Percentiles rank a stretch among this genome's conserved stretches.
Conservation (phyloP, 1,139 yeast genomes). For the Sugiyamaella sp. region DNA sequence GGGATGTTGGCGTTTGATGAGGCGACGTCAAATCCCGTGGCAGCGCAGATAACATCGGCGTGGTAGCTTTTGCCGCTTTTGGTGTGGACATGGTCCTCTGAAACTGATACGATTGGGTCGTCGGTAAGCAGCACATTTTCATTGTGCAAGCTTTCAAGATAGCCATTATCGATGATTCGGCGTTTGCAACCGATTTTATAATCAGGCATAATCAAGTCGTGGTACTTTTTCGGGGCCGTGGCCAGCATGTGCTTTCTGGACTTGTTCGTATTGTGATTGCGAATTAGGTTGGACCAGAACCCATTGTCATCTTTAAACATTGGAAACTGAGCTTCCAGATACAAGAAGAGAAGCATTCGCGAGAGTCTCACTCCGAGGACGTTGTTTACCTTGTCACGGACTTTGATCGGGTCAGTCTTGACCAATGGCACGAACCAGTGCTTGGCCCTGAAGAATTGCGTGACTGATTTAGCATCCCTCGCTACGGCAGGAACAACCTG, state of each 20-base stretch:
- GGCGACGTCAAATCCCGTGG: conserved; percentile 36
- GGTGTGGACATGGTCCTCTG: conserved; percentile 33
- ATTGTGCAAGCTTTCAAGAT: conserved; percentile 35
- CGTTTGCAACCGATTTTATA: conserved; percentile 38
- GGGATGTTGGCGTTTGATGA: conserved; percentile 12
- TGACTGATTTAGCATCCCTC: conserved; percentile 26
- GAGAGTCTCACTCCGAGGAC: conserved; percentile 18
- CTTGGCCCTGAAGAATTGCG: conserved; percentile 34
- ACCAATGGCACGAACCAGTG: conserved; percentile 28
- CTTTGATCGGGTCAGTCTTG: neutral
- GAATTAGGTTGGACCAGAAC: conserved; percentile 26
- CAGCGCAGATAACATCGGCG: conserved; percentile 37
- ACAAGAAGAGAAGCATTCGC: conserved; percentile 16
- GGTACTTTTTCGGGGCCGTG: conserved; percentile 30
- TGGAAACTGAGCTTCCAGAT: conserved; percentile 16
- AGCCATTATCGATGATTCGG: conserved; percentile 37
- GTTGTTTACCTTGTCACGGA: conserved; percentile 16
- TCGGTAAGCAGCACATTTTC: conserved; percentile 34
- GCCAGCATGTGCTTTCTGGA: conserved; percentile 27
- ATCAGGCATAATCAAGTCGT: conserved; percentile 36
- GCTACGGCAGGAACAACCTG: conserved; percentile 44
- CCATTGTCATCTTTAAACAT: conserved; percentile 27
- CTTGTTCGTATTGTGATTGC: conserved; percentile 18
- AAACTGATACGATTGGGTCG: conserved; percentile 35
- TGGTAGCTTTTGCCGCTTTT: conserved; percentile 33